Percentiles rank a stretch among this genome's conserved stretches.
Evolutionary conservation across 108 stramenopile species (phyloP).

Genomic region (Chaetoceros muelleri): DNA sequence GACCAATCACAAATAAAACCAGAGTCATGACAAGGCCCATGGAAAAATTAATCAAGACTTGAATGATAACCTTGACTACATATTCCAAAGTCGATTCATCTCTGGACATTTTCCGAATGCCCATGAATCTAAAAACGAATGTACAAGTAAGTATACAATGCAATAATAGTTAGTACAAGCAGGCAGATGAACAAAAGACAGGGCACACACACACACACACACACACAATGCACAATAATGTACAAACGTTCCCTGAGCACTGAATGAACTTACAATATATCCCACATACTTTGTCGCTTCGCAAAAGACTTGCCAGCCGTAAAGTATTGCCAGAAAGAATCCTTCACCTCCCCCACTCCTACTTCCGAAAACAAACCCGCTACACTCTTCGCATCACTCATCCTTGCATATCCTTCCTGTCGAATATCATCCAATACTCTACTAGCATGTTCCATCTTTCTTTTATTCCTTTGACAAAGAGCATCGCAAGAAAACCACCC

Average conservation of each 20-base stretch:
- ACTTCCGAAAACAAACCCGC: constrained; percentile 79
- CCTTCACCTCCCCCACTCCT: constrained; percentile 74
- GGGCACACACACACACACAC: too few species aligned
- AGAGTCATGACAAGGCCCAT: constrained; percentile 78
- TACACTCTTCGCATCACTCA: constrained; percentile 73
- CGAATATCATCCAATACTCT: constrained; percentile 46
- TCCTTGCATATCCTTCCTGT: constrained; percentile 67
- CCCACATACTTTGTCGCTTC: constrained; percentile 83
- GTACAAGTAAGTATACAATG: not conserved
- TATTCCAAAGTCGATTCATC: constrained; percentile 70
- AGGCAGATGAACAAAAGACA: not conserved
- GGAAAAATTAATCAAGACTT: constrained; percentile 78
- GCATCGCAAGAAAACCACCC: constrained; percentile 83
- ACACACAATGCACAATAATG: too few species aligned
- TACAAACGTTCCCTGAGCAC: too few species aligned
- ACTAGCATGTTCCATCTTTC: constrained; percentile 46
- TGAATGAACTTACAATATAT: constrained; percentile 63
- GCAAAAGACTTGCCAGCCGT: constrained; percentile 74
- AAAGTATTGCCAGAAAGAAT: constrained; percentile 81
- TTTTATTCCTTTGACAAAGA: constrained; percentile 71
- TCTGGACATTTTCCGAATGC: constrained; percentile 59
- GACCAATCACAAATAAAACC: constrained; percentile 61
- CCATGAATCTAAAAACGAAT: constrained; percentile 30
- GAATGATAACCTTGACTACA: constrained; percentile 43
- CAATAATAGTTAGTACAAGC: not conserved